Base-by-base conservation (phyloP, 1,284 basidiomycete genomes). In the Sparassis latifolia region DNA sequence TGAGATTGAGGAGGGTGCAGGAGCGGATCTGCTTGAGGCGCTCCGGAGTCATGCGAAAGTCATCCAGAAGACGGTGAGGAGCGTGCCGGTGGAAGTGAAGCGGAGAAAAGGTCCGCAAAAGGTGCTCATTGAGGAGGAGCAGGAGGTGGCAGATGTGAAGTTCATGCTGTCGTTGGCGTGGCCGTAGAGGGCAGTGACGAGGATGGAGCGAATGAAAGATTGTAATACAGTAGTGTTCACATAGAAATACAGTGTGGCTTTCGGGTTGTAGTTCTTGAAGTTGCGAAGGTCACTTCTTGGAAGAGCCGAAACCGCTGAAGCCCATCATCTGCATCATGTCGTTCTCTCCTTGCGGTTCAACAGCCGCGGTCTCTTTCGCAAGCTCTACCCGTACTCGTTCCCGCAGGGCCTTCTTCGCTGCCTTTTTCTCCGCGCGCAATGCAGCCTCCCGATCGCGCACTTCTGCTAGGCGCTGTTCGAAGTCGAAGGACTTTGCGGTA, bases 311-410 rank as follows among this genome's bases (percentile, higher is more conserved):
- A 2, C 92, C 90, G 42, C 81, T 86, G 66, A 97, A 97, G 41
- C 94, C 95, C 94, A 97, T 96, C 74, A 92, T 80, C 38, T 76
- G 72, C 55, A 87, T 77, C 80, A 95, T 89, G 55, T 87, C 84
- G 49, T 73, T 67, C 52, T 82, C 78, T 51, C 69, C 73, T 35
- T 77, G 73, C 44, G 57, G 59, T 54, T 69, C n/a, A 20, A 9
- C 38, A 9, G 44, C 69, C 4, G 69, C 70, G 1, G 77, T 66
- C 52, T 79, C 82, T 59, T 82, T 76, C 33, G 78, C 77, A 44
- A 83, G 67, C 53, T 82, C 82, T 42, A 82, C 70, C 48, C 85
- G 82, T 7, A 78, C 74, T 58, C 80, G 79, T 61, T 92, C 84
- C 62, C 84, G 86, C 63, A 78, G 77, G 4, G 80, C 83, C 63